Evolutionary conservation across 2,329 filamentous ascomycete species (phyloP).

Genomic region (Fusarium brachygibbosum): DNA sequence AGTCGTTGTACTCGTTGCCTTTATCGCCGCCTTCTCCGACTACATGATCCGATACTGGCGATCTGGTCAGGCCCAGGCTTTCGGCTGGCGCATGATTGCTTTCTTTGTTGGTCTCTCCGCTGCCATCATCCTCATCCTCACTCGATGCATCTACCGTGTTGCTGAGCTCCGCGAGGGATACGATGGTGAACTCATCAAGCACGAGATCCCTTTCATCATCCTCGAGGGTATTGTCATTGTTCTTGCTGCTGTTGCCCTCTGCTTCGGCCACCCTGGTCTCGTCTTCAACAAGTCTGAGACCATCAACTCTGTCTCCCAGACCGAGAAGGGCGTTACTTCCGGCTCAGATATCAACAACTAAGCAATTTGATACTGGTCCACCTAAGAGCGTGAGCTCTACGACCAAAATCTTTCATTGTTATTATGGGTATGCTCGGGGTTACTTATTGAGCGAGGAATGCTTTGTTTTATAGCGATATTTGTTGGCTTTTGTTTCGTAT

Average conservation of each 20-base stretch:
- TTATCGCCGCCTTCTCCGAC: conserved; percentile 63
- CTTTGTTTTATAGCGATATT: conserved; percentile 36
- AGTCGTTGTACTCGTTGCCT: conserved; percentile 67
- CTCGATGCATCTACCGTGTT: conserved; percentile 74
- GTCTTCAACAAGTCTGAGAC: conserved; percentile 51
- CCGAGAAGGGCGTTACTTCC: conserved; percentile 41
- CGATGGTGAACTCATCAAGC: conserved; percentile 65
- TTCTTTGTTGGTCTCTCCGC: conserved; percentile 68
- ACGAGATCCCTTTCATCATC: conserved; percentile 66
- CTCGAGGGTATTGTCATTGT: conserved; percentile 63
- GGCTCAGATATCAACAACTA: conserved; percentile 34
- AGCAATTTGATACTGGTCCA: background rate
- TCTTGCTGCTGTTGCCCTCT: conserved; percentile 55
- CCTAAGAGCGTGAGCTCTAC: background rate
- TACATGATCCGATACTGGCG: conserved; percentile 62
- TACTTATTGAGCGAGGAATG: background rate
- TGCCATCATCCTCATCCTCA: conserved; percentile 71
- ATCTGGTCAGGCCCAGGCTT: conserved; percentile 43
- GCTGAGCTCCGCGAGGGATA: conserved; percentile 76
- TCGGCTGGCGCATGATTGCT: conserved; percentile 51
- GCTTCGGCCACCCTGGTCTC: conserved; percentile 59
- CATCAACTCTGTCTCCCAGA: conserved; percentile 38
- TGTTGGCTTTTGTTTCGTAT: conserved; percentile 10
- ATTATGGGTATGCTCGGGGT: background rate
- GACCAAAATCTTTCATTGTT: background rate